Conservation (phyloP, 1,284 basidiomycete species). For the Leccinum huronense region DNA sequence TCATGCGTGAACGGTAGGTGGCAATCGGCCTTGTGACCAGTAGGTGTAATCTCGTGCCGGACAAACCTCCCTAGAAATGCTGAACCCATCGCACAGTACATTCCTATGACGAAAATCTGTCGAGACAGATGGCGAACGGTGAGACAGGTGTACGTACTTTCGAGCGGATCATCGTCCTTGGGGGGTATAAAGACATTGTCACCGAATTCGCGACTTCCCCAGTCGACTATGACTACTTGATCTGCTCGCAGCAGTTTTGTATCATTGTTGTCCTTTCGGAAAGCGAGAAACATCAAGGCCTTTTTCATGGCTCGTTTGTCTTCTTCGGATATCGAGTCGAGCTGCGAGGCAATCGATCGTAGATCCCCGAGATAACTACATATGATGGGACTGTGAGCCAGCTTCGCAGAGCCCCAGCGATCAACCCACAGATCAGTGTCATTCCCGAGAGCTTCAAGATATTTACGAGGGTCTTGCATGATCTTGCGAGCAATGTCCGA, state of each 20-base stretch:
- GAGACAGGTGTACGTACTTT: conserved; percentile 19
- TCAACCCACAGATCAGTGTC: conserved; percentile 12
- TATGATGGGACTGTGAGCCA: conserved; percentile 10
- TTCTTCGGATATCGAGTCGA: conserved; percentile 16
- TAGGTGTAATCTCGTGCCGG: conserved; percentile 12
- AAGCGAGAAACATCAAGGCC: conserved; percentile 26
- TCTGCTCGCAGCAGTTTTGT: conserved; percentile 14
- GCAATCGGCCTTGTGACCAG: background rate
- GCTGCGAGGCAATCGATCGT: conserved; percentile 20
- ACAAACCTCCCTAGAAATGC: conserved; percentile 25
- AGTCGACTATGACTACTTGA: conserved; percentile 26
- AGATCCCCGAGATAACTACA: conserved; percentile 28
- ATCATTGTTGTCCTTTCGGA: background rate
- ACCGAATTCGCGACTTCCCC: conserved; percentile 25
- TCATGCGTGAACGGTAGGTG: conserved; percentile 1
- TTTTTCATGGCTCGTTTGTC: conserved; percentile 19
- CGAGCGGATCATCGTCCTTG: conserved; percentile 20
- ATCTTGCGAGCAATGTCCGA: conserved; percentile 24
- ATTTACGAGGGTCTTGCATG: conserved; percentile 17
- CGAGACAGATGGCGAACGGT: background rate
- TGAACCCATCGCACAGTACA: conserved; percentile 27
- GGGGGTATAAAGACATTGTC: conserved; percentile 23
- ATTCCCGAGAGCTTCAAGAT: conserved; percentile 14
- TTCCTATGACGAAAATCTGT: conserved; percentile 3
- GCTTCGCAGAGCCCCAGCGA: background rate